These are phyloP conservation scores for Roridomyces roridus DNA, from an alignment of 768 basidiomycete species.

Conservation along the genomic window DNA sequence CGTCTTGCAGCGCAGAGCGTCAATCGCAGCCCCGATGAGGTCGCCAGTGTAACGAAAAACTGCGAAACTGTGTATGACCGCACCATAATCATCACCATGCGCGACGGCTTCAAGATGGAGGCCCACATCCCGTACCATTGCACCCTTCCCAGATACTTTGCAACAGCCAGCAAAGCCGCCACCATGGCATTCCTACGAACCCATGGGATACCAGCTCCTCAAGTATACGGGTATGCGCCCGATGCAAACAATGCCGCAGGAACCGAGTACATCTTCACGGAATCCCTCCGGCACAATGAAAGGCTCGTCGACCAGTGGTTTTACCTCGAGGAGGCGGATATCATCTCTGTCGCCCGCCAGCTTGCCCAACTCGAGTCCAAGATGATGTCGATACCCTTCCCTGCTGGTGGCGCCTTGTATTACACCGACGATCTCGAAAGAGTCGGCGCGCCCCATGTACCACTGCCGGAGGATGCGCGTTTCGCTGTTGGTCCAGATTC, in stretches of 20 bases:
- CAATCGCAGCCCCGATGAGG: no score
- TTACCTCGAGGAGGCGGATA: slow-evolving; percentile 42
- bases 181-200: slow-evolving; percentile 49
- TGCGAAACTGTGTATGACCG: slow-evolving; percentile 45
- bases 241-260: slow-evolving; percentile 43
- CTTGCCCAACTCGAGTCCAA: slow-evolving; percentile 51
- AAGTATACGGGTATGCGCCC: slow-evolving; percentile 50
- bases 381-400: slow-evolving; percentile 55
- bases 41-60: slow-evolving; percentile 51
- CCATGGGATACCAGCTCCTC: slow-evolving; percentile 45
- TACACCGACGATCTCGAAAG: slow-evolving; percentile 52
- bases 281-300: slow-evolving; percentile 45
- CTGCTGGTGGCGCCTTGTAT: slow-evolving; percentile 60
- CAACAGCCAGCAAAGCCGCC: slow-evolving; percentile 52
- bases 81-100: no score
- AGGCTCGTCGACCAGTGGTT: slow-evolving; percentile 49
- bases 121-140: no score
- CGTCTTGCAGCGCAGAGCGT: slow-evolving; percentile 53
- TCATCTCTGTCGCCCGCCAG: slow-evolving; percentile 49
- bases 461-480: slow-evolving; percentile 42
- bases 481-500: slow-evolving; percentile 56
- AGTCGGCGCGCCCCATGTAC: slow-evolving; percentile 38
- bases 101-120: no score
- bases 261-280: slow-evolving; percentile 54
- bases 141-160: no score